Conservation (phyloP, 345 rosid species). For the Citrus inodora region DNA sequence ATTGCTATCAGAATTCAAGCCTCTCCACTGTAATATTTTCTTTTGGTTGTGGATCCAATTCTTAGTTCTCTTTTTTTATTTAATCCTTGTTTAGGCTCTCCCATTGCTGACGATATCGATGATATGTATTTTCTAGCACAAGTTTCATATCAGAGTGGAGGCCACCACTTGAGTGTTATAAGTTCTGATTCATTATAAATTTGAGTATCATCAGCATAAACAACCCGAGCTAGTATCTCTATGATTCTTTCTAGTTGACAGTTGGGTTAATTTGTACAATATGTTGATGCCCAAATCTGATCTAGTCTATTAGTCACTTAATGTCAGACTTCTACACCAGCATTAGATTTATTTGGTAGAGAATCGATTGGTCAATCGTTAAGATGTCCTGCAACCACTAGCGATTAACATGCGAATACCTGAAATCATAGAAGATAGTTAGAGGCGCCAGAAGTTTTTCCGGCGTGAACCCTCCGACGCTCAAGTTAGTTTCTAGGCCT, state of each 20-base stretch:
- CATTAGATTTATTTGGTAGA: too few species aligned
- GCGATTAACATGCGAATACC: too few species aligned
- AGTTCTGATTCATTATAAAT: neutral
- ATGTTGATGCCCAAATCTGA: too few species aligned
- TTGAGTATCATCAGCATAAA: neutral
- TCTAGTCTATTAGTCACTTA: too few species aligned
- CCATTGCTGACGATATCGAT: neutral
- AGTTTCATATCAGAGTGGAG: neutral
- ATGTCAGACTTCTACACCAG: too few species aligned
- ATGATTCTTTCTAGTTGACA: conserved; percentile 2
- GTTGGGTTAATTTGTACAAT: neutral
- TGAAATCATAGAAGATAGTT: too few species aligned
- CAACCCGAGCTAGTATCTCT: neutral
- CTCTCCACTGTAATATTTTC: neutral
- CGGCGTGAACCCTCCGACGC: too few species aligned
- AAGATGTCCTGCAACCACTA: too few species aligned
- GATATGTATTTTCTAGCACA: neutral
- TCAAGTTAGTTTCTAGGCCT: too few species aligned
- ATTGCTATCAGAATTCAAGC: conserved; percentile 11
- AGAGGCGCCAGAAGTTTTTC: too few species aligned
- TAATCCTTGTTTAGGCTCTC: neutral
- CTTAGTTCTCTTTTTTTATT: neutral
- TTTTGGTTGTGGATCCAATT: neutral
- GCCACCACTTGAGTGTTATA: neutral
- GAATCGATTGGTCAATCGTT: too few species aligned